Base-by-base conservation (phyloP, 306 rosid genomes). In the Cicer arietinum region DNA sequence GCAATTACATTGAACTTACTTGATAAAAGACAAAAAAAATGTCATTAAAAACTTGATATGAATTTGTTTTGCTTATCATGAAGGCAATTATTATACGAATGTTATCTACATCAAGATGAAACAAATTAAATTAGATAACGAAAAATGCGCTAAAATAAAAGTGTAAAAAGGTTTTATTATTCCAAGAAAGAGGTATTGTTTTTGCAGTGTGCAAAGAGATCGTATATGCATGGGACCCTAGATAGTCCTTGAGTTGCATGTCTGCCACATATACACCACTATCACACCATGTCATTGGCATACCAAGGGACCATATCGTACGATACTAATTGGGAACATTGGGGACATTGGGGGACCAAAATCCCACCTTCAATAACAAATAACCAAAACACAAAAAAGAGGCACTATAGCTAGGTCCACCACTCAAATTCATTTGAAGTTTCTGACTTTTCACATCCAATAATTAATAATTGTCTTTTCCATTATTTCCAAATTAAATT, bases 231-330 rank as follows among this genome's bases (percentile, higher is more conserved):
- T 56, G 88, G 82, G 82, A 5, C 88, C 84, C 79, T 51, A 30
- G 47, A 77, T 37, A 46, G 88, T 80, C 81, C 77, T 81, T 75
- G 74, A 75, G 80, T 75, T 82, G 82, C 86, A 84, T 85, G 86
- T 80, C 87, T 65, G 89, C 85, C 90, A 83, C 79, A 79, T 79
- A 70, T 76, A 78, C 79, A 46, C 22, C 73, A 73, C 20, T 13
- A 37, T 60, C 20, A 6, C 20, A 60, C 45, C 7, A 37, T 60
- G 45, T 7, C 20, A 60, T 60, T 54, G 68, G 8, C 81, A 81
- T 46, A 71, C 73, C 17, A 7, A 46, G 79, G 87, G 84, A 81
- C 86, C 86, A 74, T 82, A 43, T 13, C 47, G 79, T 75, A 78
- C 70, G 44, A 73, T 65, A 18, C 40, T 7, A 30, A 30, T 30